These are phyloP conservation scores for Zasmidium angulare DNA, from an alignment of 2,329 filamentous ascomycete genomes.

Conservation along the genomic window DNA sequence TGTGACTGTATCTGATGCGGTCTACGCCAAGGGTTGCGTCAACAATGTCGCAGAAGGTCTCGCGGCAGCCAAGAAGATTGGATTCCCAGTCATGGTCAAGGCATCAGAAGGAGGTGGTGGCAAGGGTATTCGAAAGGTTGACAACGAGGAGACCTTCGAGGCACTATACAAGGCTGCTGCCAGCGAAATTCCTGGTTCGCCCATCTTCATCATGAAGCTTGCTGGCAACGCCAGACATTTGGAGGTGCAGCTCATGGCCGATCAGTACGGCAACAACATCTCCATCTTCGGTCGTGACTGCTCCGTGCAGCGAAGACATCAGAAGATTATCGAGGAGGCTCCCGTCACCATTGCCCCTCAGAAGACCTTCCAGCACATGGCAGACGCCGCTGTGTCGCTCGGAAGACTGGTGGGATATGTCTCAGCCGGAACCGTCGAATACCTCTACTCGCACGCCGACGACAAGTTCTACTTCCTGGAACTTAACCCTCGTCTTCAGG, in stretches of 20 bases:
- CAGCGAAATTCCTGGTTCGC: conserved; percentile 95
- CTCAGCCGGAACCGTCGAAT: conserved; percentile 97
- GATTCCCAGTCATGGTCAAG: conserved; percentile 99
- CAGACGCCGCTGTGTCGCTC: conserved; percentile 90
- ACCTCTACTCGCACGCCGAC: conserved; percentile 95
- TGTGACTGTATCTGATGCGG: conserved; percentile 81
- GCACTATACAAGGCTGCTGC: conserved; percentile 91
- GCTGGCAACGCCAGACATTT: conserved; percentile 94
- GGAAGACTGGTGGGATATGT: conserved; percentile 96
- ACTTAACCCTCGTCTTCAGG: conserved; percentile 96
- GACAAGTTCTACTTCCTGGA: conserved; percentile 99
- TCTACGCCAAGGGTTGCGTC: conserved; percentile 91
- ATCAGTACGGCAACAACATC: conserved; percentile 99
- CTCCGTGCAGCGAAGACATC: conserved; percentile 95
- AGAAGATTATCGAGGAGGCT: conserved; percentile 99
- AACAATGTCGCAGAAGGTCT: conserved; percentile 87
- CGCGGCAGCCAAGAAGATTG: conserved; percentile 80
- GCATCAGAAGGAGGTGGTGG: conserved; percentile 99
- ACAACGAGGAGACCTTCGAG: conserved; percentile 79
- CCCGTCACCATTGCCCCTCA: conserved; percentile 93
- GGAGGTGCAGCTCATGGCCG: conserved; percentile 94
- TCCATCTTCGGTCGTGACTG: conserved; percentile 98
- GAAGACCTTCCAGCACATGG: conserved; percentile 91
- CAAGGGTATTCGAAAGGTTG: conserved; percentile 97
- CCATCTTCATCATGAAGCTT: conserved; percentile 99